These are phyloP conservation scores for Trametopsis cervina DNA, from an alignment of 768 basidiomycete species.

Conservation along the genomic window DNA sequence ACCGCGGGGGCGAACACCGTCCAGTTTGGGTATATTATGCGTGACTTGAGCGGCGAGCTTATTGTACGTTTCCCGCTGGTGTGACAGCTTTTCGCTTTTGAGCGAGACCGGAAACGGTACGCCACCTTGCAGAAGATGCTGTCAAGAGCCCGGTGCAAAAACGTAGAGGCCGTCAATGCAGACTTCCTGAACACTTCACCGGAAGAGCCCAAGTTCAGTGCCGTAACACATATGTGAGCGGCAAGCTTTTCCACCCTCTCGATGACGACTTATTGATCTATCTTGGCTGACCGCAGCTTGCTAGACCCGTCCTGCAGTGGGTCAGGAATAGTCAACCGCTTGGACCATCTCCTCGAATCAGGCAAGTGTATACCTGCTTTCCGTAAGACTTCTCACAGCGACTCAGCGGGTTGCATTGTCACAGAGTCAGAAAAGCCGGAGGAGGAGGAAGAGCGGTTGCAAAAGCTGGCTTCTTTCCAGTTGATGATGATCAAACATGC, in stretches of 20 bases:
- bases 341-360: slow-evolving; percentile 76
- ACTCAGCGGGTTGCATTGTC: slow-evolving; percentile 4
- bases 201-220: slow-evolving; percentile 46
- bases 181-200: slow-evolving; percentile 87
- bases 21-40: background rate
- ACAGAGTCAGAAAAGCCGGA: slow-evolving; percentile 53
- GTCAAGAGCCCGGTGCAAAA: slow-evolving; percentile 73
- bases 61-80: background rate
- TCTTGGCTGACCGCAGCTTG: slow-evolving; percentile 41
- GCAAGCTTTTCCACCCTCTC: background rate
- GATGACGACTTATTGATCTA: background rate
- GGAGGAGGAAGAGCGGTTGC: slow-evolving; percentile 60
- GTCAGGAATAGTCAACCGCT: slow-evolving; percentile 84
- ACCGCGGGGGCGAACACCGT: background rate
- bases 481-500: slow-evolving; percentile 89
- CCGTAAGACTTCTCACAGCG: background rate
- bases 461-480: slow-evolving; percentile 84
- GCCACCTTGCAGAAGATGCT: slow-evolving; percentile 83
- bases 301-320: slow-evolving; percentile 97
- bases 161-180: slow-evolving; percentile 64
- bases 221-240: slow-evolving; percentile 83
- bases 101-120: slow-evolving; percentile 78
- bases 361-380: slow-evolving; percentile 35
- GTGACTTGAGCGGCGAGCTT: background rate
- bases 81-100: slow-evolving; percentile 75